phyloP scores from a whole-genome alignment of 2,329 filamentous ascomycete species.

The Cryoendolithus antarcticus region DNA sequence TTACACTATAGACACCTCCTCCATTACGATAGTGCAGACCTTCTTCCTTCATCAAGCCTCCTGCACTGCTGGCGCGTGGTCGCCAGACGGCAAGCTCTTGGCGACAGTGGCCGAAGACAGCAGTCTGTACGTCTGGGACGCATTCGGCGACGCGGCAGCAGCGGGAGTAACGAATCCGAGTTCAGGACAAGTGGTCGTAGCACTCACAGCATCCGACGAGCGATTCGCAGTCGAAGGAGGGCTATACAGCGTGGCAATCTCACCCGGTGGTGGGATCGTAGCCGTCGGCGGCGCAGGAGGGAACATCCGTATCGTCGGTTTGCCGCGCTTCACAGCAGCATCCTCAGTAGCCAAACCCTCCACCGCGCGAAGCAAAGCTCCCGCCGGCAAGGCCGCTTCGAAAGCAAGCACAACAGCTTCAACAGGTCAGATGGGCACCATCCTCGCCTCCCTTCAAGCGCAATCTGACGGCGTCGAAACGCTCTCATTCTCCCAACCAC shows the following conservation, averaged over 20 bases:
- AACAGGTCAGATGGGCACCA: conserved; percentile 50
- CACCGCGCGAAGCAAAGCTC: conserved; percentile 37
- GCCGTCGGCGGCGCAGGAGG: conserved; percentile 83
- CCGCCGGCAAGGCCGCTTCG: conserved; percentile 31
- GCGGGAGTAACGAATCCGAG: conserved; percentile 43
- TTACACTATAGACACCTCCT: conserved; percentile 65
- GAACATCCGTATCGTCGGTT: conserved; percentile 68
- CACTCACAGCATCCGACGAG: conserved; percentile 68
- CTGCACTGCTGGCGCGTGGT: conserved; percentile 86
- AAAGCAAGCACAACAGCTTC: conserved; percentile 28
- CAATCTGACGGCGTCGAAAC: conserved; percentile 74
- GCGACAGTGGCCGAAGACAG: conserved; percentile 83
- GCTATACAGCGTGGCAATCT: conserved; percentile 74
- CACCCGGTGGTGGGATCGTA: conserved; percentile 65
- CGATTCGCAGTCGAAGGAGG: conserved; percentile 87
- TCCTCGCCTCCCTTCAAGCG: conserved; percentile 71
- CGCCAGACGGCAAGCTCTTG: conserved; percentile 71
- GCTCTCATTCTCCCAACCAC: conserved; percentile 50
- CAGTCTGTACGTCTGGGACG: conserved; percentile 84
- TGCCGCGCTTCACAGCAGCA: conserved; percentile 49
- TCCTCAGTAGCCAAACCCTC: conserved; percentile 27
- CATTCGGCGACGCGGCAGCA: conserved; percentile 65
- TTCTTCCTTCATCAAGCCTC: conserved; percentile 82
- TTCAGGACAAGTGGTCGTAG: conserved; percentile 53
- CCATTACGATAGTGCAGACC: conserved; percentile 73